phyloP scores from a whole-genome alignment of 1,284 basidiomycete genomes.

The Tylopilus sp. region DNA sequence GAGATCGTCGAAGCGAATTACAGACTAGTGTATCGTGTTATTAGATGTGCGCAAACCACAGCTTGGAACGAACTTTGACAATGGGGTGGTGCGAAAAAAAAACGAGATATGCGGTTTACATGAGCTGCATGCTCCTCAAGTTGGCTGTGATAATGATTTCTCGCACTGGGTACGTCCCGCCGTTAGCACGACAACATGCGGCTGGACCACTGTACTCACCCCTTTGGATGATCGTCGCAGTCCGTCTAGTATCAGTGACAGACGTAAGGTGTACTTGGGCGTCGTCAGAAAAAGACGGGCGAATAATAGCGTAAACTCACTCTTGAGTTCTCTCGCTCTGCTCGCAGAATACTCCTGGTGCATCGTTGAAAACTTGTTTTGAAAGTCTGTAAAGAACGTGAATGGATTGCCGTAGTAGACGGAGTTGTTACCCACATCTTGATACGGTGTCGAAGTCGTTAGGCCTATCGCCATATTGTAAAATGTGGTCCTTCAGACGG shows the following conservation, averaged over 20 bases:
- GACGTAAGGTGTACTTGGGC: constrained; percentile 68
- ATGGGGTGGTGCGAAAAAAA: constrained; percentile 1
- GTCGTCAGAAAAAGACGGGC: constrained; percentile 3
- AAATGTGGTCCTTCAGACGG: constrained; percentile 59
- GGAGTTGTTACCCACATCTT: constrained; percentile 50
- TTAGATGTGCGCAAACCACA: constrained; percentile 22
- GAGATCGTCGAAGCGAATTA: constrained; percentile 15
- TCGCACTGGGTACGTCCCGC: constrained; percentile 38
- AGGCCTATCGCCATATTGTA: constrained; percentile 60
- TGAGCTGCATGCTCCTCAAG: constrained; percentile 50
- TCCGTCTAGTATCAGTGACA: constrained; percentile 64
- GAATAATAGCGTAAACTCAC: constrained; percentile 38
- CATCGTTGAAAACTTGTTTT: constrained; percentile 62
- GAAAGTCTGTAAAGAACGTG: constrained; percentile 52
- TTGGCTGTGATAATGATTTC: constrained; percentile 60
- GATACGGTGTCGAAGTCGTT: constrained; percentile 71
- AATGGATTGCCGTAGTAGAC: constrained; percentile 5
- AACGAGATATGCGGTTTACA: constrained; percentile 35
- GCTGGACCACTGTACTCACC: constrained; percentile 35
- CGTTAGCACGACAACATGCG: background rate
- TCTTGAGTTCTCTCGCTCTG: constrained; percentile 62
- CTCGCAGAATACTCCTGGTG: constrained; percentile 64
- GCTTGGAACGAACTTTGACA: constrained; percentile 4
- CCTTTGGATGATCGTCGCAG: constrained; percentile 51
- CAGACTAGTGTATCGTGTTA: constrained; percentile 8